phyloP scores from a whole-genome alignment of 2,329 filamentous ascomycete genomes.

The Pseudogymnoascus sp. region DNA sequence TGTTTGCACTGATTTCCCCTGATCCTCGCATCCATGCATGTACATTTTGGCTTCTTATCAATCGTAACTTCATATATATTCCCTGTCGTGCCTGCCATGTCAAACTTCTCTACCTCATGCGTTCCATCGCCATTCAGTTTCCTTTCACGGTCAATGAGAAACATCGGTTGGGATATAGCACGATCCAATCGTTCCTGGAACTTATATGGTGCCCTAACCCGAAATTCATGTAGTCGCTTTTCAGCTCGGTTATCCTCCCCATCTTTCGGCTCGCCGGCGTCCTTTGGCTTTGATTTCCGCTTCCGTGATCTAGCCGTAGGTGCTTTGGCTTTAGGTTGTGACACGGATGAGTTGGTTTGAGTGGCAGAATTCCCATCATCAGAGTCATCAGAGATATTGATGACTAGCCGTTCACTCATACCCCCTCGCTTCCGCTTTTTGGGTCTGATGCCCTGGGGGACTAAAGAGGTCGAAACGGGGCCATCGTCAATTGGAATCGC shows the following conservation, averaged over 20 bases:
- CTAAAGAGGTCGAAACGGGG: not conserved
- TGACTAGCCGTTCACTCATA: not conserved
- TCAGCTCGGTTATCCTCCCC: slow-evolving; percentile 22
- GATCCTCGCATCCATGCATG: slow-evolving; percentile 42
- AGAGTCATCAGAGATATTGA: not conserved
- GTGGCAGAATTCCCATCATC: not conserved
- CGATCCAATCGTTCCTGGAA: slow-evolving; percentile 41
- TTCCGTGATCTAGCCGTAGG: not conserved
- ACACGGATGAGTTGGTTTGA: not conserved
- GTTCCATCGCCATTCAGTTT: slow-evolving; percentile 32
- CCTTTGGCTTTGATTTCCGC: not conserved
- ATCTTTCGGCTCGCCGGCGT: not conserved
- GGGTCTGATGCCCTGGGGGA: not conserved
- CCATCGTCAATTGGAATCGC: not conserved
- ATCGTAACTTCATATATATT: slow-evolving; percentile 55
- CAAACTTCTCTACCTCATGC: slow-evolving; percentile 38
- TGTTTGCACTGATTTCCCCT: slow-evolving; percentile 59
- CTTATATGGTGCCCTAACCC: slow-evolving; percentile 35
- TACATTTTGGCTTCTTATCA: slow-evolving; percentile 42
- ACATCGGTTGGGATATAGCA: slow-evolving; percentile 47
- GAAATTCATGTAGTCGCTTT: slow-evolving; percentile 34
- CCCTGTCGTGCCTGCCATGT: slow-evolving; percentile 53
- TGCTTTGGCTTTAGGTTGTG: not conserved
- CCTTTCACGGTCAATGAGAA: slow-evolving; percentile 42
- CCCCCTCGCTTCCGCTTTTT: not conserved